A percentile compares a stretch with the other conserved stretches of the same genome.
Conservation (phyloP, 495 filamentous ascomycete species). For the Staphylotrichum tortipilum region DNA sequence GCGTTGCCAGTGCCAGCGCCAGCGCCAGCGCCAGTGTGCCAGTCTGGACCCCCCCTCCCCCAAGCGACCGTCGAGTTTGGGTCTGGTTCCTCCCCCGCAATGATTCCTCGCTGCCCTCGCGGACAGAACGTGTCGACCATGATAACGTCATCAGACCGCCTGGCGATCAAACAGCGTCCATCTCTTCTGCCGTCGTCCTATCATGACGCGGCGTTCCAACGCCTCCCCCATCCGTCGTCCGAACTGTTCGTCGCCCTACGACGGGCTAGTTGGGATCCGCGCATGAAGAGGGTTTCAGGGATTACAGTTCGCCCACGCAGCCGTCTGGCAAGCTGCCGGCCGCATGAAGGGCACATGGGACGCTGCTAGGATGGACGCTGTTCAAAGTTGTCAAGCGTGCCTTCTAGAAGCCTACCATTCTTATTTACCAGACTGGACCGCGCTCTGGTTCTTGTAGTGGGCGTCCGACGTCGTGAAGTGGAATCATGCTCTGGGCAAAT, state of each 20-base stretch:
- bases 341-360: slow-evolving; percentile 13
- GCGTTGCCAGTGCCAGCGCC: too few species aligned
- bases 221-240: too few species aligned
- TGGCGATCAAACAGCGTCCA: slow-evolving; percentile 25
- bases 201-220: not conserved
- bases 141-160: slow-evolving; percentile 18
- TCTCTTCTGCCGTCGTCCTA: slow-evolving; percentile 14
- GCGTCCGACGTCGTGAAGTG: too few species aligned
- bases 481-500: too few species aligned
- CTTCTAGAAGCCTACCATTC: slow-evolving; percentile 23
- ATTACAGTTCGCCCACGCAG: not conserved
- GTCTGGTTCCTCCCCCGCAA: too few species aligned
- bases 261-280: not conserved
- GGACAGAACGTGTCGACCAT: too few species aligned
- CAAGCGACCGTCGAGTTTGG: too few species aligned
- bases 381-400: not conserved
- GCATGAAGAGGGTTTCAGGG: slow-evolving; percentile 24
- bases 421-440: not conserved
- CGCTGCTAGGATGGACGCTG: slow-evolving; percentile 1
- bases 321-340: not conserved
- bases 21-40: too few species aligned
- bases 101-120: slow-evolving; percentile 14
- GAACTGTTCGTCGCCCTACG: slow-evolving; percentile 7
- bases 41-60: too few species aligned
- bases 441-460: not conserved